Percentiles rank a stretch among this genome's conserved stretches.
These are phyloP conservation scores for Spiraea crenata DNA, from an alignment of 331 rosid genomes.

Conservation along the genomic window DNA sequence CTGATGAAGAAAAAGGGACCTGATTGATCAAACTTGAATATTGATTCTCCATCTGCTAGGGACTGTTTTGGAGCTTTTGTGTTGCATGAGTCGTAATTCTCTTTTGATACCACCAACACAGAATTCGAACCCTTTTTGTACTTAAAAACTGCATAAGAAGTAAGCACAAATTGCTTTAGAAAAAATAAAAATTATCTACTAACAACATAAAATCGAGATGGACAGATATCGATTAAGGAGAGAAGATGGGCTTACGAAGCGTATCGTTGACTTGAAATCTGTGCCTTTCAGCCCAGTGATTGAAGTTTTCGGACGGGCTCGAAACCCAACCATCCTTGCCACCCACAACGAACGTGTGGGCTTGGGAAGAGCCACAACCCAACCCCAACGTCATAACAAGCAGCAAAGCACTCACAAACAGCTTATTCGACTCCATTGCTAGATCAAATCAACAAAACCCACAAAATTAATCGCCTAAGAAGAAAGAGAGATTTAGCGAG, in stretches of 20 bases:
- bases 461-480: not conserved
- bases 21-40: constrained; percentile 38
- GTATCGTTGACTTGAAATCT: constrained; percentile 67
- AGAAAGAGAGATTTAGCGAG: not conserved
- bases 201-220: too few species aligned
- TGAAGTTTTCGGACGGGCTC: constrained; percentile 56
- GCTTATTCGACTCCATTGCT: constrained; percentile 24
- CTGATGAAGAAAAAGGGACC: constrained; percentile 62
- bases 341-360: constrained; percentile 56
- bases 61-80: constrained; percentile 36
- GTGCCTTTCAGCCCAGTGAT: constrained; percentile 54
- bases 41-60: constrained; percentile 47
- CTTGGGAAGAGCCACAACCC: constrained; percentile 31
- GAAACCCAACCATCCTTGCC: constrained; percentile 74
- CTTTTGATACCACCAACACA: constrained; percentile 54
- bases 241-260: constrained; percentile 44
- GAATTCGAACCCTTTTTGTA: constrained; percentile 56
- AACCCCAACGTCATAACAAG: constrained; percentile 6
- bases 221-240: not conserved
- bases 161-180: too few species aligned
- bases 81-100: constrained; percentile 61
- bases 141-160: constrained; percentile 52
- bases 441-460: not conserved
- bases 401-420: constrained; percentile 22
- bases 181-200: too few species aligned